These are phyloP conservation scores for Solanum chiquidenum DNA, from an alignment of 257 asterid genomes.

Conservation along the genomic window DNA sequence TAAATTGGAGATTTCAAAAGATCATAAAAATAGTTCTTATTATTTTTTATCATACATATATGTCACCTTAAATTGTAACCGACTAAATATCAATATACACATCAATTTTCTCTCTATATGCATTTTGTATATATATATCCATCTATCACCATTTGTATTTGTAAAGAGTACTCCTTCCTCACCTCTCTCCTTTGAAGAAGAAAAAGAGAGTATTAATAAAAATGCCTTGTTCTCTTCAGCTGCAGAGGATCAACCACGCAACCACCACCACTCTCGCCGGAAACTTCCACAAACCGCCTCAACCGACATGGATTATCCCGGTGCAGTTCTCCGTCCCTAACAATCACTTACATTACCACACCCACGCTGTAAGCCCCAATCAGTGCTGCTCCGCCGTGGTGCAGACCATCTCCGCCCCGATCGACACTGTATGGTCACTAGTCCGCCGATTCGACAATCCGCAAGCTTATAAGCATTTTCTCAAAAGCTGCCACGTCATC, in stretches of 20 bases:
- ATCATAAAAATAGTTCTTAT: not conserved
- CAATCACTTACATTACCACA: conserved; percentile 37
- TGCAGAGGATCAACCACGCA: conserved; percentile 34
- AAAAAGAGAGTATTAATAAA: not conserved
- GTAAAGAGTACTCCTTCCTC: not conserved
- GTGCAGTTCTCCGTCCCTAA: conserved; percentile 29
- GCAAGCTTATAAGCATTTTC: conserved; percentile 67
- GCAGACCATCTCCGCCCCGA: conserved; percentile 39
- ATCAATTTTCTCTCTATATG: not conserved
- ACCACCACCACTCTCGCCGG: not conserved
- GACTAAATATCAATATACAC: not conserved
- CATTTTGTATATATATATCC: not conserved
- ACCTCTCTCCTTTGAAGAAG: not conserved
- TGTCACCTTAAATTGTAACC: not conserved
- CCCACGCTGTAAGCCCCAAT: conserved; percentile 39
- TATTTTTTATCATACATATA: not conserved
- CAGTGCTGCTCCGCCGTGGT: conserved; percentile 77
- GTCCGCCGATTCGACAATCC: conserved; percentile 81
- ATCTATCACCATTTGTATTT: not conserved
- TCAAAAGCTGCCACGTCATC: conserved; percentile 66
- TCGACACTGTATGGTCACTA: conserved; percentile 58
- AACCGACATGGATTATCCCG: conserved; percentile 29
- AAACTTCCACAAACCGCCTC: conserved; percentile 15
- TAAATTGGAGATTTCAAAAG: not conserved
- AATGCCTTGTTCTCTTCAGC: conserved; percentile 51